These are phyloP conservation scores for Trichophyton benhamiae DNA, from an alignment of 2,329 filamentous ascomycete genomes.

Conservation along the genomic window DNA sequence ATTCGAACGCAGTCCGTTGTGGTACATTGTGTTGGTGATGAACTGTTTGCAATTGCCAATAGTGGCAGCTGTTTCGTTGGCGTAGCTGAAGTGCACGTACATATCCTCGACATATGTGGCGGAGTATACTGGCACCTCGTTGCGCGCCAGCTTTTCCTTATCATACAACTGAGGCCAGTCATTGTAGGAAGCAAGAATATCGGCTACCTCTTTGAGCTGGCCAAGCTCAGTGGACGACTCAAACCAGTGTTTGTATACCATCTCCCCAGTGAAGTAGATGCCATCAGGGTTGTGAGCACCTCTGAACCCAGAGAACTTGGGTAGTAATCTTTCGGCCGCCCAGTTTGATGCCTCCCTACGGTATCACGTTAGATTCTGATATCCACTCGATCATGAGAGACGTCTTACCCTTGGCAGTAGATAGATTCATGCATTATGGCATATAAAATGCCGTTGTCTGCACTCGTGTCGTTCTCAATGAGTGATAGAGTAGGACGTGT, in stretches of 20 bases:
- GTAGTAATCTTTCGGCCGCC: slow-evolving; percentile 48
- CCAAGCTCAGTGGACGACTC: slow-evolving; percentile 64
- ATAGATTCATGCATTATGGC: slow-evolving; percentile 76
- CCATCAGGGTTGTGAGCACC: slow-evolving; percentile 37
- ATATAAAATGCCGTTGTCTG: slow-evolving; percentile 71
- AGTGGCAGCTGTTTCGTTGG: slow-evolving; percentile 58
- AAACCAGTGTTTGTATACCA: slow-evolving; percentile 80
- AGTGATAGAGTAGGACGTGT: slow-evolving; percentile 57
- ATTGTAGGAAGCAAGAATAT: slow-evolving; percentile 53
- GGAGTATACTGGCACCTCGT: slow-evolving; percentile 75
- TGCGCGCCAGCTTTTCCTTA: slow-evolving; percentile 56
- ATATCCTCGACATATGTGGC: slow-evolving; percentile 78
- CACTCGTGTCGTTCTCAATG: slow-evolving; percentile 55
- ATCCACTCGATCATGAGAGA: not conserved
- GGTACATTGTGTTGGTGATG: slow-evolving; percentile 77
- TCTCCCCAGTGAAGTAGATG: slow-evolving; percentile 78
- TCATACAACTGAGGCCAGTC: slow-evolving; percentile 73
- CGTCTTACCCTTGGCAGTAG: slow-evolving; percentile 57
- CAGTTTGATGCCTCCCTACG: slow-evolving; percentile 51
- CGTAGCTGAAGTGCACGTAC: slow-evolving; percentile 73
- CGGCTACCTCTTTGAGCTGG: slow-evolving; percentile 55
- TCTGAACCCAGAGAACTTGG: slow-evolving; percentile 35
- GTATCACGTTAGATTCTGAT: not conserved
- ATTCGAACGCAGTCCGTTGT: slow-evolving; percentile 64
- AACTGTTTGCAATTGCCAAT: slow-evolving; percentile 70